Base-by-base conservation (phyloP, 2,329 filamentous ascomycete species). In the Penicillium sp. region DNA sequence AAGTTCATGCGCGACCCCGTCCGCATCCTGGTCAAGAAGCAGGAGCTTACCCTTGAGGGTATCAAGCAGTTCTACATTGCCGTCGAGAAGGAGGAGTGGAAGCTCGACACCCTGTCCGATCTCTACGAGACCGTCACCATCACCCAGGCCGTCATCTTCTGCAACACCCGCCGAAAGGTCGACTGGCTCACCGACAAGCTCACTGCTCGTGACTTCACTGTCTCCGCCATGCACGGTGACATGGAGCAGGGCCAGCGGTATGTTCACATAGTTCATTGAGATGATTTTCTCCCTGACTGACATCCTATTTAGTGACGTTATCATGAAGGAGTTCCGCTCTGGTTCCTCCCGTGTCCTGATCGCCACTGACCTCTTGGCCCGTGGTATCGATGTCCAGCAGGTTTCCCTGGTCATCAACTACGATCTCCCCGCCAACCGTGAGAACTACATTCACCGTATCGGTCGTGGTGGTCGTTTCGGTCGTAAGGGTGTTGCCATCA, bases 131-230 rank as follows among this genome's bases (percentile, higher is more conserved):
- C 95, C 13, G 85, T 99, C 46, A 99, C 95, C 56, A 98, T 99
- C 73, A 98, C 95, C 16, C 95, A 98, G 81, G 95, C 95, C 47
- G 95, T 99, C 76, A 99, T 99, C 76, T 99, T 99, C 84, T 99
- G 95, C 85, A 99, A 99, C 80, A 99, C 95, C 6, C 89, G 95
- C 67, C 88, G 95, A 77, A 99, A 99, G 90, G 95, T 99, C 54
- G 95, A 99, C 77, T 99, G 95, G 95, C 82, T 99, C 60, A 98
- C 95, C 4, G 95, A 99, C 81, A 99, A 99, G 84, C 96, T 99
- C 91, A 90, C 92, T 64, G 95, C 97, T 77, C 92, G 92, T 70
- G 97, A 99, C 81, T 99, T 99, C 77, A 99, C 95, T 0, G 95
- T 99, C 66, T 96, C 91, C 70, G 94, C 91, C 70, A 99, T 99